Percentiles rank a stretch among this genome's conserved stretches.
Conservation (phyloP, 2,329 filamentous ascomycete species). For the Truncatella angustata region DNA sequence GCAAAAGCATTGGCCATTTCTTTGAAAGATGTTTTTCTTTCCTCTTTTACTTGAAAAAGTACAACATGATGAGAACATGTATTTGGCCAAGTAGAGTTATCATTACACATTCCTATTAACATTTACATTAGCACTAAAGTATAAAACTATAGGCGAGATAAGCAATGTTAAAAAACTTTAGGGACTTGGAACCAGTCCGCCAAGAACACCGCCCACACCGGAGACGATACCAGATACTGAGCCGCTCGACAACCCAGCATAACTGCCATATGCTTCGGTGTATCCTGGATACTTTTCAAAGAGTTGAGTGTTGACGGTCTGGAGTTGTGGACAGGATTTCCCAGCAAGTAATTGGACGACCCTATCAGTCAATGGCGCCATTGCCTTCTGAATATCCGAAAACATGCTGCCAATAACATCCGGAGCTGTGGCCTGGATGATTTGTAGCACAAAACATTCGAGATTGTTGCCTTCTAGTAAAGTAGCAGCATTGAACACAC, state of each 20-base stretch:
- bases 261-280: neutral
- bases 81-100: too few species aligned
- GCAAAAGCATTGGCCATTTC: too few species aligned
- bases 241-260: neutral
- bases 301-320: neutral
- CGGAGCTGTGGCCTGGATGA: neutral
- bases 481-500: conserved; percentile 20
- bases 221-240: neutral
- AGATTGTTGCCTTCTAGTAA: conserved; percentile 32
- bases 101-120: neutral
- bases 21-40: too few species aligned
- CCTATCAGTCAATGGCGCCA: neutral
- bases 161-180: neutral
- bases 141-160: neutral
- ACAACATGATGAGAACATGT: too few species aligned
- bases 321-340: neutral
- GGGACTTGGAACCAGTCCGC: neutral
- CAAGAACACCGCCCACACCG: neutral
- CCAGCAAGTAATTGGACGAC: neutral
- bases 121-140: neutral
- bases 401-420: neutral
- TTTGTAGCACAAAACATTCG: conserved; percentile 23
- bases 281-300: neutral
- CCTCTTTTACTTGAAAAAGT: too few species aligned
- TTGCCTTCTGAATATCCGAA: neutral